Evolutionary conservation across 495 filamentous ascomycete species (phyloP).

Genomic region (Thermothielavioides terrestris): DNA sequence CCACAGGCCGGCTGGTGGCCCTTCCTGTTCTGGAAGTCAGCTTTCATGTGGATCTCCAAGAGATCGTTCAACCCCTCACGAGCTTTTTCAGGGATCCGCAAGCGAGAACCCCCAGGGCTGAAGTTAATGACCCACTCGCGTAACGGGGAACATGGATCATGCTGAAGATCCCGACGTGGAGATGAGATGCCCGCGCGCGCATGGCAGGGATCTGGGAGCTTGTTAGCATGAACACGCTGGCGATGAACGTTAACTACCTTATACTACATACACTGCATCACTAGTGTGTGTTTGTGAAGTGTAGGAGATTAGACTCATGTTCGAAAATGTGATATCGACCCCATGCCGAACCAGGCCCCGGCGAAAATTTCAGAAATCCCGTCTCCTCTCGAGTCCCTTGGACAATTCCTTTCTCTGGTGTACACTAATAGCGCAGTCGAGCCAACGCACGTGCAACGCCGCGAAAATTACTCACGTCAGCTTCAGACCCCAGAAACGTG

Average conservation of each 20-base stretch:
- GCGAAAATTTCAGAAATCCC: background rate
- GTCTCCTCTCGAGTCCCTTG: background rate
- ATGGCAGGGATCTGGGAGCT: background rate
- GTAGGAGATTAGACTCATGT: constrained; percentile 2
- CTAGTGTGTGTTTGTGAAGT: background rate
- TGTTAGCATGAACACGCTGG: no score
- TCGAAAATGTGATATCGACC: constrained; percentile 2
- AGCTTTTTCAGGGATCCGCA: background rate
- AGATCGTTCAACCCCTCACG: background rate
- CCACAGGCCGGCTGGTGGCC: no score
- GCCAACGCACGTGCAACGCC: constrained; percentile 4
- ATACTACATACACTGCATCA: no score
- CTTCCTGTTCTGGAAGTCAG: background rate
- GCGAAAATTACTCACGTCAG: background rate
- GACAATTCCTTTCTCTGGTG: constrained; percentile 3
- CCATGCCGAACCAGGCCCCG: background rate
- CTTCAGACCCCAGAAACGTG: background rate
- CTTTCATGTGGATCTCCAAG: background rate
- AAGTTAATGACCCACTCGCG: background rate
- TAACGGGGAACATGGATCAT: constrained; percentile 11
- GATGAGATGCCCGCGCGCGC: constrained; percentile 3
- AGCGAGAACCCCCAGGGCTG: background rate
- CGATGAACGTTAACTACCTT: no score
- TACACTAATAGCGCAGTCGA: constrained; percentile 6
- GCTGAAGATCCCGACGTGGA: constrained; percentile 3